These are phyloP conservation scores for Samsoniella hepiali DNA, from an alignment of 2,329 filamentous ascomycete genomes.

Conservation along the genomic window DNA sequence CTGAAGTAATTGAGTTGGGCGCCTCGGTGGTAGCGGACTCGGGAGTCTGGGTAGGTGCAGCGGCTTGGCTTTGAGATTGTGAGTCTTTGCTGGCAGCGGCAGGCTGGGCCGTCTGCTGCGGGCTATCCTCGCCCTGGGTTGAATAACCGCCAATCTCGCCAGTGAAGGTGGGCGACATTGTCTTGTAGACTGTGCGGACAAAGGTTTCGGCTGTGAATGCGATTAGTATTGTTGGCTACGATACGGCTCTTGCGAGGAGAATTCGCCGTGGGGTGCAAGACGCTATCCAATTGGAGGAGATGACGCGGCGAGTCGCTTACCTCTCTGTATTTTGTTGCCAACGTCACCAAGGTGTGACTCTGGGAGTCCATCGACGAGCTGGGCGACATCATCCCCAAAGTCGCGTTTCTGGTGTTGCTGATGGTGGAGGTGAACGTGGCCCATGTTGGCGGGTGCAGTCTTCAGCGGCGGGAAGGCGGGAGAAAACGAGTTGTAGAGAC, in stretches of 20 bases:
- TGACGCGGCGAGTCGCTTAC: background rate
- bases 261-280: background rate
- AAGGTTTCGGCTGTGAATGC: background rate
- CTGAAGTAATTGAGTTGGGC: constrained; percentile 22
- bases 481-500: background rate
- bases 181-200: constrained; percentile 40
- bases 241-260: background rate
- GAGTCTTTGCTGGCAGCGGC: constrained; percentile 6
- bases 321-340: background rate
- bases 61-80: background rate
- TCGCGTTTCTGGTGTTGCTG: constrained; percentile 18
- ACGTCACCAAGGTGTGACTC: background rate
- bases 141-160: constrained; percentile 42
- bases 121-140: constrained; percentile 24
- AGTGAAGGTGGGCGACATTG: constrained; percentile 39
- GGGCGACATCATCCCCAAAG: background rate
- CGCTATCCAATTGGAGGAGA: background rate
- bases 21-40: constrained; percentile 22
- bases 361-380: background rate
- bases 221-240: background rate
- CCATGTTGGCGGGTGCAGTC: constrained; percentile 16
- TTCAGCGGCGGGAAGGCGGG: background rate
- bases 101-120: constrained; percentile 19
- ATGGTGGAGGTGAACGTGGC: constrained; percentile 15
- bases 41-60: constrained; percentile 19